phyloP scores from a whole-genome alignment of 768 basidiomycete genomes.

The Xanthoconium stramineum region DNA sequence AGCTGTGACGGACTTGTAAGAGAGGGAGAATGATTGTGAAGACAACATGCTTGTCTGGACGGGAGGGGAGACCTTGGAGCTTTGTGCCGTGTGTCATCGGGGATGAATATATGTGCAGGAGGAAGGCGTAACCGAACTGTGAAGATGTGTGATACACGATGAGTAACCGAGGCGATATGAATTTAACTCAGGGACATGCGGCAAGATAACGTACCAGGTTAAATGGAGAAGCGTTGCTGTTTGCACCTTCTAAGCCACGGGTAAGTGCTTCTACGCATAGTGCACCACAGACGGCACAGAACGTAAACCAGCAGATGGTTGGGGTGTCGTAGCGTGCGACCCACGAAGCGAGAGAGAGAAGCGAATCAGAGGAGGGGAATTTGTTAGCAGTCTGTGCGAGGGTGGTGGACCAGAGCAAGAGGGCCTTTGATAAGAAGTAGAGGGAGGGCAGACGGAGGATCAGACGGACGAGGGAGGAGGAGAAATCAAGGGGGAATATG shows the following conservation, averaged over 20 bases:
- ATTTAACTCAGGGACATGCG: background rate
- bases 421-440: slow-evolving; percentile 54
- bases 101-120: slow-evolving; percentile 70
- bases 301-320: slow-evolving; percentile 72
- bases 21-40: slow-evolving; percentile 71
- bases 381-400: slow-evolving; percentile 53
- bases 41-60: slow-evolving; percentile 73
- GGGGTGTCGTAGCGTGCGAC: slow-evolving; percentile 49
- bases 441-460: slow-evolving; percentile 61
- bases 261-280: slow-evolving; percentile 65
- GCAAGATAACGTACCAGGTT: slow-evolving; percentile 55
- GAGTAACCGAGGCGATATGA: background rate
- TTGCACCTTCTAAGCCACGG: slow-evolving; percentile 63
- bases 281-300: slow-evolving; percentile 61
- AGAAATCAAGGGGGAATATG: slow-evolving; percentile 64
- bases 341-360: slow-evolving; percentile 44
- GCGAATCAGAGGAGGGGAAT: slow-evolving; percentile 34
- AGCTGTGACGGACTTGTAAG: slow-evolving; percentile 51
- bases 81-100: slow-evolving; percentile 52
- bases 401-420: slow-evolving; percentile 56
- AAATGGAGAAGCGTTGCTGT: slow-evolving; percentile 58
- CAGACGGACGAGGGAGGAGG: slow-evolving; percentile 55
- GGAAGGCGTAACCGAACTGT: slow-evolving; percentile 75
- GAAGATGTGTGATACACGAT: background rate
- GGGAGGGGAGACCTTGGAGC: slow-evolving; percentile 44